Evolutionary conservation across 2,329 filamentous ascomycete genomes (phyloP).

Genomic region (Pseudocercospora macadamiae): DNA sequence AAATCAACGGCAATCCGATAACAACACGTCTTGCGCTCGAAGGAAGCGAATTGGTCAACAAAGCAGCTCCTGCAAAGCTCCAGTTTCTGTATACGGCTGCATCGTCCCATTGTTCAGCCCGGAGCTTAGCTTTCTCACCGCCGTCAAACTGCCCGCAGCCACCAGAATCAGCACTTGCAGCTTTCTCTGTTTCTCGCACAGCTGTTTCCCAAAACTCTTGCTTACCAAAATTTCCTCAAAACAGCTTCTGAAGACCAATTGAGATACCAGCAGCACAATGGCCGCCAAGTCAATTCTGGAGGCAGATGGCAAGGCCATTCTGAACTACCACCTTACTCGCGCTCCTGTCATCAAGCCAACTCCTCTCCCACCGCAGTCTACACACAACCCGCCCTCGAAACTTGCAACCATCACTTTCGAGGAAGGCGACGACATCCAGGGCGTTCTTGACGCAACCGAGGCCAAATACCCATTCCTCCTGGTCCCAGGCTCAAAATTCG

Average conservation of each 20-base stretch:
- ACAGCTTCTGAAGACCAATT: constrained; percentile 8
- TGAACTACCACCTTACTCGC: constrained; percentile 99
- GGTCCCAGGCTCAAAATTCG: constrained; percentile 80
- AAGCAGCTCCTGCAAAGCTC: not conserved
- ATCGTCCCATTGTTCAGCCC: constrained; percentile 16
- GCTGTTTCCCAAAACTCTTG: constrained; percentile 20
- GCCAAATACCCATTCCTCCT: constrained; percentile 96
- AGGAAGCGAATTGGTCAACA: not conserved
- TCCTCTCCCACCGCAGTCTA: constrained; percentile 79
- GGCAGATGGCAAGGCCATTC: constrained; percentile 99
- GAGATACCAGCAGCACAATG: constrained; percentile 58
- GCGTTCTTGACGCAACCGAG: constrained; percentile 93
- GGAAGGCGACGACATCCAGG: constrained; percentile 79
- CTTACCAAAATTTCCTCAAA: constrained; percentile 25
- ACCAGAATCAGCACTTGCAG: not conserved
- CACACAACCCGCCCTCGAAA: constrained; percentile 90
- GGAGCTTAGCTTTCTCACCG: constrained; percentile 16
- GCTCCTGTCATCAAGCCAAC: constrained; percentile 97
- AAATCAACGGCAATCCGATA: not conserved
- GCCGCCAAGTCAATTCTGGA: constrained; percentile 97
- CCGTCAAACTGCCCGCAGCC: constrained; percentile 10
- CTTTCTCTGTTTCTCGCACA: constrained; percentile 1
- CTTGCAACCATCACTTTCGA: constrained; percentile 92
- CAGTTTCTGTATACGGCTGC: not conserved
- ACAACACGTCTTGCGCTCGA: not conserved